Conservation (phyloP, 1,284 basidiomycete species). For the Taiwanofungus camphoratus region DNA sequence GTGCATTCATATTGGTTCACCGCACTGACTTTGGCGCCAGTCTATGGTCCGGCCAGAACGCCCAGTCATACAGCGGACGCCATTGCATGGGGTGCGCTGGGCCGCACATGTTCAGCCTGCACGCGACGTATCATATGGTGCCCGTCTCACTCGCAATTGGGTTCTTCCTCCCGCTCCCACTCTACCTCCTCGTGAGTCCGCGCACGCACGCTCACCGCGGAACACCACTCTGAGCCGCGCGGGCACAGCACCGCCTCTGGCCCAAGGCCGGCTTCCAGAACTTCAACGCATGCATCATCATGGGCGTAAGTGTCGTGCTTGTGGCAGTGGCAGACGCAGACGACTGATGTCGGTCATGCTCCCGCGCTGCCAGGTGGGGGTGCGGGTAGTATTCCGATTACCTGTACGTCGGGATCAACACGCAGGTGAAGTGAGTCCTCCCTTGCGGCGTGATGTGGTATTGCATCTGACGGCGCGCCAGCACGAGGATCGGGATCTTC, state of each 20-base stretch:
- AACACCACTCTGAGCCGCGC: conserved; percentile 14
- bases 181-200: conserved; percentile 38
- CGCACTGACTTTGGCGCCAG: neutral
- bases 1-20: neutral
- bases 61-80: conserved; percentile 45
- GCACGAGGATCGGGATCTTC: conserved; percentile 46
- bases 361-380: no score
- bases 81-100: conserved; percentile 56
- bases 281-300: conserved; percentile 42
- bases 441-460: neutral
- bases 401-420: conserved; percentile 49
- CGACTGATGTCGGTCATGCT: neutral
- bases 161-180: conserved; percentile 46
- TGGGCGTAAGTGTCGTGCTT: conserved; percentile 18
- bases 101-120: conserved; percentile 45
- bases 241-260: conserved; percentile 37
- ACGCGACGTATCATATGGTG: conserved; percentile 43
- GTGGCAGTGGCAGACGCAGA: no score
- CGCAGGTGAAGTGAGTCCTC: conserved; percentile 31
- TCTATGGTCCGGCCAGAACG: conserved; percentile 51
- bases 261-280: conserved; percentile 42
- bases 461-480: conserved; percentile 22
- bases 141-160: conserved; percentile 50
- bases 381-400: conserved; percentile 34
- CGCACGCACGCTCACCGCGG: no score